Percentiles rank a stretch among this genome's conserved stretches.
These are phyloP conservation scores for Ustilago hordei DNA, from an alignment of 1,284 basidiomycete genomes.

Conservation along the genomic window DNA sequence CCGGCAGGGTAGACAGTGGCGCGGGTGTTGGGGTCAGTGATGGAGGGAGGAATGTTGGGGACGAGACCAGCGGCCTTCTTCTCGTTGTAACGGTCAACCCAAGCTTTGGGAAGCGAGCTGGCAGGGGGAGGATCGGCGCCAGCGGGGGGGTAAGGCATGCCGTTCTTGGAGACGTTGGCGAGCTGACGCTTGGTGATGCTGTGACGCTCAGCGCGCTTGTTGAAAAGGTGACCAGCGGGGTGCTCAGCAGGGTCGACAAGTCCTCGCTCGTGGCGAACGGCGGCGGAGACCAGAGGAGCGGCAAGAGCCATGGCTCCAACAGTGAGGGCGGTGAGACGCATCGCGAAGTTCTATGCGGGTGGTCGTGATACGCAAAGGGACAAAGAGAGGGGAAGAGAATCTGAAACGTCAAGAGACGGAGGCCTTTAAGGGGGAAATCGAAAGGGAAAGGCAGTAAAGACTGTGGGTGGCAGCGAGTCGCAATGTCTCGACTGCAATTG, in stretches of 20 bases:
- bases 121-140: constrained; percentile 49
- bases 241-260: constrained; percentile 43
- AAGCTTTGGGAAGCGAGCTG: constrained; percentile 70
- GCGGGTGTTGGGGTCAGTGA: constrained; percentile 54
- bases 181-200: constrained; percentile 49
- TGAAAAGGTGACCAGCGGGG: constrained; percentile 50
- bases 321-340: constrained; percentile 44
- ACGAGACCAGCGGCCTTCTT: constrained; percentile 79
- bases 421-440: constrained; percentile 8
- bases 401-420: background rate
- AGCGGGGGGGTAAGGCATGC: constrained; percentile 56
- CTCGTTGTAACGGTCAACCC: constrained; percentile 76
- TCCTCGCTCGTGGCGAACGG: constrained; percentile 32
- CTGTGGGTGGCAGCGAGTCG: constrained; percentile 25
- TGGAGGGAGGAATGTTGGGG: constrained; percentile 76
- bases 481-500: constrained; percentile 18
- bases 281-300: constrained; percentile 39
- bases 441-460: constrained; percentile 33
- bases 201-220: constrained; percentile 40
- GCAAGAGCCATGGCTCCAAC: constrained; percentile 47
- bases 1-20: constrained; percentile 54
- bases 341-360: constrained; percentile 12
- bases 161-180: constrained; percentile 50
- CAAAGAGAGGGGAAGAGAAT: background rate
- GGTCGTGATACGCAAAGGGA: background rate